phyloP scores from a whole-genome alignment of 2,329 filamentous ascomycete genomes.

The Pseudogymnoascus sp. region DNA sequence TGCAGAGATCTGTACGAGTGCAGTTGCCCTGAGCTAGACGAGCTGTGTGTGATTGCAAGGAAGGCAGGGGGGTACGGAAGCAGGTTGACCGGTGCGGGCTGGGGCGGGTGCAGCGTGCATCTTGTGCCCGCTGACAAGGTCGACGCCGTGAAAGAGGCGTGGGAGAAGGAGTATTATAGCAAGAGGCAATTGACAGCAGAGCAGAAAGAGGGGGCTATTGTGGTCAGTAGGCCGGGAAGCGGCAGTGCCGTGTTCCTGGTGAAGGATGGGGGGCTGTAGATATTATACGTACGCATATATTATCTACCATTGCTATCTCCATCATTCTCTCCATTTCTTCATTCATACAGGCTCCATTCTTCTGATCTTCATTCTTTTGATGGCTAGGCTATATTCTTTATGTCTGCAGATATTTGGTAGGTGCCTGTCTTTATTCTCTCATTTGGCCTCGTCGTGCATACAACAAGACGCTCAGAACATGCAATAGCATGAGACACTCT shows the following conservation, averaged over 20 bases:
- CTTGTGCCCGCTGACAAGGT: constrained; percentile 80
- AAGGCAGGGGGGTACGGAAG: constrained; percentile 76
- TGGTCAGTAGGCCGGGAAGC: constrained; percentile 79
- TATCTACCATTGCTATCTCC: background rate
- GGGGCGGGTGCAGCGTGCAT: constrained; percentile 95
- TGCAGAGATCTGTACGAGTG: constrained; percentile 87
- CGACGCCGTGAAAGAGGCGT: constrained; percentile 64
- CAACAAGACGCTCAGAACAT: background rate
- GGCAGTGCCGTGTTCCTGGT: constrained; percentile 53
- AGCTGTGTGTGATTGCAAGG: constrained; percentile 73
- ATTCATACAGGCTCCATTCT: too few species aligned
- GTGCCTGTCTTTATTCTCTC: background rate
- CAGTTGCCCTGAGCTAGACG: constrained; percentile 85
- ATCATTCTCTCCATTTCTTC: background rate
- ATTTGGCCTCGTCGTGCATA: background rate
- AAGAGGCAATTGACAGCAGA: constrained; percentile 56
- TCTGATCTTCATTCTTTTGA: background rate
- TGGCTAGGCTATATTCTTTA: background rate
- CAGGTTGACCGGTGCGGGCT: constrained; percentile 84
- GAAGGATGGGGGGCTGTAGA: background rate
- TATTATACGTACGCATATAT: background rate
- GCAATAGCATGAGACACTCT: background rate
- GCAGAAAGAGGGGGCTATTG: constrained; percentile 69
- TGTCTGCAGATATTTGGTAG: background rate
- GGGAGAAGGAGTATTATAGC: constrained; percentile 75